Percentiles rank a stretch among this genome's conserved stretches.
Conservation (phyloP, 176 grass and related monocot genomes). For the Musa beccarii region DNA sequence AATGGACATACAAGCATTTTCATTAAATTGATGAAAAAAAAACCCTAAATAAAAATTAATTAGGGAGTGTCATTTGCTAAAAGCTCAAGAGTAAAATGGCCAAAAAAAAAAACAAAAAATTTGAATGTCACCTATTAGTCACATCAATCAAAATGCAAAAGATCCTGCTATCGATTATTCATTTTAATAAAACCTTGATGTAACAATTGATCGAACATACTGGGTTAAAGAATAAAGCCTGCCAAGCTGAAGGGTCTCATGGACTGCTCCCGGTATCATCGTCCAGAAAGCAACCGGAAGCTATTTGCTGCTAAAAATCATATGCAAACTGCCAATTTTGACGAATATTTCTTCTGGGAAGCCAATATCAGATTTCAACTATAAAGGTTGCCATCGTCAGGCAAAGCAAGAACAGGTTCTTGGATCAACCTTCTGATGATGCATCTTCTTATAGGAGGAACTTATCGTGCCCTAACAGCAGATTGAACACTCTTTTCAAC, state of each 20-base stretch:
- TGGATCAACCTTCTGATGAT: background rate
- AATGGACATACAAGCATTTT: too few relatives aligned
- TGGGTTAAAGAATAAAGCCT: background rate
- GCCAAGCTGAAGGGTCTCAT: background rate
- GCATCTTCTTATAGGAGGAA: background rate
- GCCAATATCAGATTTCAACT: background rate
- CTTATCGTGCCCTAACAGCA: conserved; percentile 27
- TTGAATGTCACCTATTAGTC: too few relatives aligned
- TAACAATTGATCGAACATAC: background rate
- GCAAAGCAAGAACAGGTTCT: background rate
- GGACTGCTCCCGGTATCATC: background rate
- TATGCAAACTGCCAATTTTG: too few relatives aligned
- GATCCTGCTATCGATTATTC: background rate
- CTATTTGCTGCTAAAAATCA: background rate
- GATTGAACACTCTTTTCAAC: conserved; percentile 41
- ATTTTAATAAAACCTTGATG: too few relatives aligned
- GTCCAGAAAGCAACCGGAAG: background rate
- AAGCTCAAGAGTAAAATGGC: background rate
- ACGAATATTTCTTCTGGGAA: background rate
- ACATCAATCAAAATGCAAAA: background rate
- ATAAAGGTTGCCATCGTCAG: too few relatives aligned
- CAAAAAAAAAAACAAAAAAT: background rate
- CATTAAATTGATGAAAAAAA: too few relatives aligned
- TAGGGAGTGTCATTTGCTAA: background rate
- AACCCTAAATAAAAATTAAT: too few relatives aligned